Base-by-base conservation (phyloP, 2,329 filamentous ascomycete species). In the Drechslerella coelobrocha region DNA sequence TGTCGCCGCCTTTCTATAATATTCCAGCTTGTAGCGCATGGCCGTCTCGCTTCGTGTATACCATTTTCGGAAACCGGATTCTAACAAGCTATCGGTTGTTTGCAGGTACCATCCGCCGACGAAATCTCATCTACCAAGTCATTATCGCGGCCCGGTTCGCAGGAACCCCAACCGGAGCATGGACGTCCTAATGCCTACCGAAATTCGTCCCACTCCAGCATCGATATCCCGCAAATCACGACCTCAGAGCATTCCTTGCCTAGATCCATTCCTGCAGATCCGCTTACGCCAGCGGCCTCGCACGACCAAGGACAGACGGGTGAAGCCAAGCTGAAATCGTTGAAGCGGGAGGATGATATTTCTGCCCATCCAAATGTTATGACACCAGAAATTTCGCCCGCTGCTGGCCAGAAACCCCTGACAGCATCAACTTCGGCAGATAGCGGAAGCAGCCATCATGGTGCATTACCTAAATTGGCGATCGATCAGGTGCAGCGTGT, bases 331-430 rank as follows among this genome's bases (percentile, higher is more conserved):
- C 37, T 47, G 19, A 19, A 19, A 29, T n/a, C 45, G 1, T 48
- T 31, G 12, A 72, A 65, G 21, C 50, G 54, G 21, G 47, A 68
- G 1, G 59, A 69, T 29, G 61, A 72, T 17, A 51, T 41, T 29
- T 34, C 59, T 45, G n/a, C 37, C 8, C 79, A 81, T 51, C 79
- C 82, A 41, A 79, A 82, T 69, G 83, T 86, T 61, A 86, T 90
- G 75, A 90, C 88, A 1, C 88, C 88, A 6, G 88, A 90, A 76
- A 83, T 85, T n/a, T 88, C 86, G 2, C 84, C 84, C 17, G 84
- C 85, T 83, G 85, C 60, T 78, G 81, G 56, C 79, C 80, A 37
- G 75, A 80, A 55, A 78, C 81, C 3, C 79, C 81, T 26, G 24
- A 1, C 37, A 24, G 77, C 79, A 69, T 78, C 80, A 69, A 77